Evolutionary conservation across 257 asterid species (phyloP), one percentile per base, ranked within the genome.

Genomic region (Leptodermis oblonga): DNA sequence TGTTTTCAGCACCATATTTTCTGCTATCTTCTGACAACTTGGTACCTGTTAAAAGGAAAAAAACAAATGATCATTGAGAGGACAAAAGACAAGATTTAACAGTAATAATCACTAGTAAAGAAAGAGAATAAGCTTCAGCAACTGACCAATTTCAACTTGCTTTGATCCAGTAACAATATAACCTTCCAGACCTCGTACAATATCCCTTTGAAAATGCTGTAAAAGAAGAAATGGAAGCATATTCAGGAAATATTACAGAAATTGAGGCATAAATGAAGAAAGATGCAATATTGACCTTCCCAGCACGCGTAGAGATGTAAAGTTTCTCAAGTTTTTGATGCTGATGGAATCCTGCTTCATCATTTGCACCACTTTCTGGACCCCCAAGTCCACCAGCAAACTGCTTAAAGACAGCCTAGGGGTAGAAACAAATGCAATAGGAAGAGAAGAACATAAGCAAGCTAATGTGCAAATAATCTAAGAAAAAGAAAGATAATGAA

Each of bases 11-110:
- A 56, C 96, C 98, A 86, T 92, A 92, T 72, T 89, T 92, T 73
- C 96, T 77, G 87, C 97, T 87, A 76, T 92, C 98, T 79, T 92
- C 98, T 31, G 98, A 92, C 79, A 92, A 76, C 81, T 87, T 92
- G 70, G 87, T 81, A 63, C 98, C 98, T 92, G 73, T 72, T 59
- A 17, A 23, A 73, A 42, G 72, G 3, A 36, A 41, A 49, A 1
- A 69, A 12, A 45, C 23, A 76, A 49, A 65, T 25, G n/a, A 65
- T 17, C n/a, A 67, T 18, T 14, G n/a, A 36, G 11, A 67, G 70
- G 42, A 48, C 39, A 36, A 31, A 26, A 22, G 13, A 42, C 42
- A 34, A 36, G 49, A 22, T 7, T 22, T 7, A 49, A 60, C 37
- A 18, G 18, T 15, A 18, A 5, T 36, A 34, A 8, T 37, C 18